Percentiles rank a stretch among this genome's conserved stretches.
Conservation (phyloP, 2,329 filamentous ascomycete genomes). For the Clonostachys chloroleuca region DNA sequence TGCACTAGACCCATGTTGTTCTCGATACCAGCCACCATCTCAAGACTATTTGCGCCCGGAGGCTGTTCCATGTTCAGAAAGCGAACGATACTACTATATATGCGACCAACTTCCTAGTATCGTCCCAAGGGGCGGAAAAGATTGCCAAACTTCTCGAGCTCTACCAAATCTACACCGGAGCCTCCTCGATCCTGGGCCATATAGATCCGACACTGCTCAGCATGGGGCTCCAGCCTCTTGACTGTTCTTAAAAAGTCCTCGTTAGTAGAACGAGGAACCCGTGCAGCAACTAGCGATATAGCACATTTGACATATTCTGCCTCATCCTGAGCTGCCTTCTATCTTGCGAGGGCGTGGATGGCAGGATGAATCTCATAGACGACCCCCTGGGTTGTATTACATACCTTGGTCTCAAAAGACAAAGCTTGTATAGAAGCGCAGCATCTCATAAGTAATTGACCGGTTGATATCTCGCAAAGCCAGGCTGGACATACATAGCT, state of each 20-base stretch:
- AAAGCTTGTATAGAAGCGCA: background rate
- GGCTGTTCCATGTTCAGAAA: background rate
- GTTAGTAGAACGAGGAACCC: background rate
- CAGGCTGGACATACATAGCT: background rate
- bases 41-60: too few relatives aligned
- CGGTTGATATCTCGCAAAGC: background rate
- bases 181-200: background rate
- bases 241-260: background rate
- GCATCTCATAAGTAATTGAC: too few relatives aligned
- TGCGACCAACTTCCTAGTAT: background rate
- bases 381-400: background rate
- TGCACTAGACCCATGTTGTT: background rate
- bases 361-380: background rate
- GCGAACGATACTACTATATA: background rate
- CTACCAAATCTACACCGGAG: background rate
- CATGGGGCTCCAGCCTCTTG: background rate
- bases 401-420: background rate
- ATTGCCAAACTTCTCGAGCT: background rate
- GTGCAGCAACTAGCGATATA: background rate
- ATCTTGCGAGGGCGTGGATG: background rate
- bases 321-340: background rate
- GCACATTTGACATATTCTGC: background rate
- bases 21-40: background rate
- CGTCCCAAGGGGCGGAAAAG: background rate
- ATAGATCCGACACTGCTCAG: background rate